Base-by-base conservation (phyloP, 495 filamentous ascomycete genomes). In the Thermothielavioides terrestris region DNA sequence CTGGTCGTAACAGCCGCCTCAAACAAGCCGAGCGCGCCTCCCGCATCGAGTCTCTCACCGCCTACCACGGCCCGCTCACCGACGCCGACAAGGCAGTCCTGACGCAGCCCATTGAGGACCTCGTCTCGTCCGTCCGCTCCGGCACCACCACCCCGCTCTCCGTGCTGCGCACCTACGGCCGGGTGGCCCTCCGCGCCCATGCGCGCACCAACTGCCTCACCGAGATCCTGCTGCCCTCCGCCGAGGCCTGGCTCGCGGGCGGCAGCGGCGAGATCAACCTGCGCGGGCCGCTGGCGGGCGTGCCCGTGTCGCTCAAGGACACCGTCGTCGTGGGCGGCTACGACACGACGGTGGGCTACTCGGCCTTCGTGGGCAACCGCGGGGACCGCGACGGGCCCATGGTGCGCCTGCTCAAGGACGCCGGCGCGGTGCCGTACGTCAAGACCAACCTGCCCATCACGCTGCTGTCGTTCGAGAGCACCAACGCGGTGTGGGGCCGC, bases 391-490 rank as follows among this genome's bases (percentile, higher is more conserved):
- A 96, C 75, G 89, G 90, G 0, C 72, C 81, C 1, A 77, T 94
- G 66, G 80, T 88, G 4, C 75, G 75, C 42, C 59, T 97, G 14
- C 69, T 96, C 25, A 94, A 94, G 58, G 89, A 95, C 67, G 88
- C 89, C n/a, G 85, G 86, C n/a, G 92, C 92, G 4, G 75, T 98
- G 1, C 92, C 92, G 1, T 95, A 95, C 64, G 88, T 90, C 15
- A 98, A 97, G 73, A 98, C 92, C 1, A 91, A 92, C 47, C 60
- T 92, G n/a, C 92, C 92, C 3, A 85, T 91, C 43, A 94, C 91
- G 0, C 77, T 98, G 7, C 74, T 97, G 43, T 89, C 84, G 26
- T 97, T 97, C 59, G 92, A 97, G 65, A 89, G 85, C 17, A 82
- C 81, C 37, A 98, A 94, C 66, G 89, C 89, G 52, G 82, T 96